A percentile compares a stretch with the other conserved stretches of the same genome.
phyloP scores from a whole-genome alignment of 495 filamentous ascomycete genomes.

The Cladorrhinum samala region DNA sequence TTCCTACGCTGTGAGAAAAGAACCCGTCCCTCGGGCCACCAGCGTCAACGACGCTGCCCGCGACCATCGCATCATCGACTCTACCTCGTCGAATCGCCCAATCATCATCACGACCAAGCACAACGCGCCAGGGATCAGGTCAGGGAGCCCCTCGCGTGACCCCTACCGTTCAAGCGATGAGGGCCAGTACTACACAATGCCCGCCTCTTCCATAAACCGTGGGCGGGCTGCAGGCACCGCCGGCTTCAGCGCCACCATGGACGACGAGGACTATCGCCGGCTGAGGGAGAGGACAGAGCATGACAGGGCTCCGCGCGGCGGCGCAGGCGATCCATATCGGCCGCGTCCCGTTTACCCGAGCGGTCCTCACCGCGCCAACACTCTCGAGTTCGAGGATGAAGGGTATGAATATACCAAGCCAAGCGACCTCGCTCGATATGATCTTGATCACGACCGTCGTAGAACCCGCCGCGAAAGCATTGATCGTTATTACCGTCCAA shows the following conservation, averaged over 20 bases:
- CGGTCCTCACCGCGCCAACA: slow-evolving; percentile 24
- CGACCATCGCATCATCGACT: slow-evolving; percentile 33
- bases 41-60: slow-evolving; percentile 34
- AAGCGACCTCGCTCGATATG: slow-evolving; percentile 61
- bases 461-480: slow-evolving; percentile 44
- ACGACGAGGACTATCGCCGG: slow-evolving; percentile 40
- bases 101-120: slow-evolving; percentile 44
- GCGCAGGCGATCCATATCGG: slow-evolving; percentile 29
- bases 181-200: slow-evolving; percentile 42
- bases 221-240: slow-evolving; percentile 22
- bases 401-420: slow-evolving; percentile 69
- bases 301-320: slow-evolving; percentile 27
- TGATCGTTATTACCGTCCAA: slow-evolving; percentile 56
- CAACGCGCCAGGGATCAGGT: slow-evolving; percentile 23
- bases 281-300: slow-evolving; percentile 40
- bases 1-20: slow-evolving; percentile 45
- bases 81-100: slow-evolving; percentile 30
- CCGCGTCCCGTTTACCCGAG: slow-evolving; percentile 30
- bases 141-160: slow-evolving; percentile 41
- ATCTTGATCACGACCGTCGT: slow-evolving; percentile 47
- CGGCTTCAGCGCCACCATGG: slow-evolving; percentile 31
- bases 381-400: slow-evolving; percentile 57
- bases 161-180: slow-evolving; percentile 45
- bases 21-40: slow-evolving; percentile 35
- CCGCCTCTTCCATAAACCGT: slow-evolving; percentile 42